phyloP scores from a whole-genome alignment of 106 monocot genomes.

The Posidonia australis region DNA sequence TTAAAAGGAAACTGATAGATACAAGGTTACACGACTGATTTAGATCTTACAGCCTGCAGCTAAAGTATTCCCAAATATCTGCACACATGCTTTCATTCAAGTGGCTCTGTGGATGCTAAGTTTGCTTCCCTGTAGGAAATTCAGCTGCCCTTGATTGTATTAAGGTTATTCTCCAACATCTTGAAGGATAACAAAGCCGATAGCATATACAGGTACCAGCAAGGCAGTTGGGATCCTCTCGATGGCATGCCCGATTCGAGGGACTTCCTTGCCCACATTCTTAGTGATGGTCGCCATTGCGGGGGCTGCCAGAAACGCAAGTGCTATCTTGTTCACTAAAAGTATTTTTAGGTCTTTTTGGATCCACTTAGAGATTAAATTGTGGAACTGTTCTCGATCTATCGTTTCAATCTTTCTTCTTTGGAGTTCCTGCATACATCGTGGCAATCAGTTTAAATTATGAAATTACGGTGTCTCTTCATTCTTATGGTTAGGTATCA shows the following conservation, averaged over 20 bases:
- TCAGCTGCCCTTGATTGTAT: not conserved
- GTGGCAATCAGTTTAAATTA: not conserved
- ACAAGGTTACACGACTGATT: no score
- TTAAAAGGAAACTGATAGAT: no score
- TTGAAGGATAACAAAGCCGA: slow-evolving; percentile 1
- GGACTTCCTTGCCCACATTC: slow-evolving; percentile 3
- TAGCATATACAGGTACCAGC: not conserved
- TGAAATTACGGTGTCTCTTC: not conserved
- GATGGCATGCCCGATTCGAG: slow-evolving; percentile 1
- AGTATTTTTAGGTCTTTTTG: not conserved
- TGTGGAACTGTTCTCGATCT: not conserved
- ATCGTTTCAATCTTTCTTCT: not conserved
- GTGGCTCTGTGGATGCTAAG: no score
- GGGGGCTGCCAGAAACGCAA: slow-evolving; percentile 2
- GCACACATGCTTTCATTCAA: no score
- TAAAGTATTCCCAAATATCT: no score
- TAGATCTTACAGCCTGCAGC: no score
- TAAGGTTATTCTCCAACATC: slow-evolving; percentile 7
- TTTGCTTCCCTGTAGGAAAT: not conserved
- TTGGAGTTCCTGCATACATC: slow-evolving; percentile 1
- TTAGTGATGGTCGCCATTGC: slow-evolving; percentile 4
- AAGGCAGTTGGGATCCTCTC: slow-evolving; percentile 4
- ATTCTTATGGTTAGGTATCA: no score
- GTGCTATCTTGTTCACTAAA: slow-evolving; percentile 4
- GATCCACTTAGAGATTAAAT: slow-evolving; percentile 5